These are phyloP conservation scores for Neurospora sp. DNA, from an alignment of 495 filamentous ascomycete species.

Conservation along the genomic window DNA sequence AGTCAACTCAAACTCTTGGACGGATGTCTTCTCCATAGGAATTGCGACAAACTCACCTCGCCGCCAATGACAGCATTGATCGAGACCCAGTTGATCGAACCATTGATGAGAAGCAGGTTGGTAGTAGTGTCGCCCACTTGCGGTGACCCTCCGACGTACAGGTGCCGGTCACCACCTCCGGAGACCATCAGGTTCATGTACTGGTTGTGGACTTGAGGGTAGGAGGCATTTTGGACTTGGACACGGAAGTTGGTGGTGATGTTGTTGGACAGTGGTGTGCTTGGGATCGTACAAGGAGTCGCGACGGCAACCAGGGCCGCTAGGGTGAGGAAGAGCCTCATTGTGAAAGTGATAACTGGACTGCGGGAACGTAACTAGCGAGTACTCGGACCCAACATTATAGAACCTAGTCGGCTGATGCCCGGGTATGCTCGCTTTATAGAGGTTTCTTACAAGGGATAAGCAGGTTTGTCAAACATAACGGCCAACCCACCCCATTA, in stretches of 20 bases:
- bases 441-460: not conserved
- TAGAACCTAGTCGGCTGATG: not conserved
- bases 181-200: conserved; percentile 41
- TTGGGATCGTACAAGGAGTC: conserved; percentile 30
- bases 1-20: not conserved
- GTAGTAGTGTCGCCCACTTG: conserved; percentile 32
- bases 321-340: not conserved
- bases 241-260: conserved; percentile 35
- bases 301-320: conserved; percentile 19
- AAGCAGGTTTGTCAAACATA: not conserved
- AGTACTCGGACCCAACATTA: not conserved
- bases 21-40: not conserved
- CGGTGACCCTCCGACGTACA: conserved; percentile 32
- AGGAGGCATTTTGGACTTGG: conserved; percentile 40
- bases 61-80: conserved; percentile 37
- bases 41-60: conserved; percentile 24
- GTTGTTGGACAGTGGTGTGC: conserved; percentile 21
- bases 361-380: not conserved
- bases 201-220: conserved; percentile 38
- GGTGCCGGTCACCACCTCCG: conserved; percentile 40
- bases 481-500: not conserved
- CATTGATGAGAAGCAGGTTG: conserved; percentile 37
- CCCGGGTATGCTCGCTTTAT: not conserved
- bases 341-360: not conserved
- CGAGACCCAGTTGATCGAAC: conserved; percentile 27